Conservation (phyloP, 768 basidiomycete species). For the Hypsizygus marmoreus region DNA sequence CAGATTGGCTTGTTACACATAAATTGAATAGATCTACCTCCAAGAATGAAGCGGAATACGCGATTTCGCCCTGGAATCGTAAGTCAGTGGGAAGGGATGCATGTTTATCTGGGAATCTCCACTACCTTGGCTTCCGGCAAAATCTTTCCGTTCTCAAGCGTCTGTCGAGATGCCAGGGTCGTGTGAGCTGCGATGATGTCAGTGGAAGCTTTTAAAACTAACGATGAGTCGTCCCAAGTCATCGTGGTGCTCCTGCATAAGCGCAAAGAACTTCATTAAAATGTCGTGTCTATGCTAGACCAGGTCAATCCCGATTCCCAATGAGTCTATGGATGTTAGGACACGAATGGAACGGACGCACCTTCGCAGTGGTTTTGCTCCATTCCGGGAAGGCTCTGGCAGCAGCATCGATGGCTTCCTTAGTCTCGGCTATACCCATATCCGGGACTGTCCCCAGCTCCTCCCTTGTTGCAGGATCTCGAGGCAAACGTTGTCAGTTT, state of each 20-base stretch:
- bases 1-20: not conserved
- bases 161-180: slow-evolving; percentile 52
- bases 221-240: slow-evolving; percentile 89
- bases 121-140: slow-evolving; percentile 77
- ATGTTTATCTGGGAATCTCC: not conserved
- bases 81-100: slow-evolving; percentile 3
- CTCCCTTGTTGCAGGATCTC: slow-evolving; percentile 88
- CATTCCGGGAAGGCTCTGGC: slow-evolving; percentile 79
- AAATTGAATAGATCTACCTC: slow-evolving; percentile 50
- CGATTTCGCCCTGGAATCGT: slow-evolving; percentile 69
- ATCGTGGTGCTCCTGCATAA: slow-evolving; percentile 84
- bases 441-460: slow-evolving; percentile 87
- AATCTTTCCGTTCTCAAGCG: slow-evolving; percentile 95
- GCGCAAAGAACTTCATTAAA: slow-evolving; percentile 71
- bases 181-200: slow-evolving; percentile 23
- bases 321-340: not conserved
- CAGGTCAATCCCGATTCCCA: slow-evolving; percentile 4
- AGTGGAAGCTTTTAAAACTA: slow-evolving; percentile 29
- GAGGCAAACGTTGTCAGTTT: not conserved
- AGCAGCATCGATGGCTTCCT: slow-evolving; percentile 83
- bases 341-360: slow-evolving; percentile 28
- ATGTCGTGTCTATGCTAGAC: slow-evolving; percentile 87
- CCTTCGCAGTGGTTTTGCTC: slow-evolving; percentile 88
- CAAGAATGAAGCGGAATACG: slow-evolving; percentile 83
- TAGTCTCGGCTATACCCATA: slow-evolving; percentile 83